These are phyloP conservation scores for Chaetomiaceae sp. DNA, from an alignment of 2,329 filamentous ascomycete species.

Conservation along the genomic window DNA sequence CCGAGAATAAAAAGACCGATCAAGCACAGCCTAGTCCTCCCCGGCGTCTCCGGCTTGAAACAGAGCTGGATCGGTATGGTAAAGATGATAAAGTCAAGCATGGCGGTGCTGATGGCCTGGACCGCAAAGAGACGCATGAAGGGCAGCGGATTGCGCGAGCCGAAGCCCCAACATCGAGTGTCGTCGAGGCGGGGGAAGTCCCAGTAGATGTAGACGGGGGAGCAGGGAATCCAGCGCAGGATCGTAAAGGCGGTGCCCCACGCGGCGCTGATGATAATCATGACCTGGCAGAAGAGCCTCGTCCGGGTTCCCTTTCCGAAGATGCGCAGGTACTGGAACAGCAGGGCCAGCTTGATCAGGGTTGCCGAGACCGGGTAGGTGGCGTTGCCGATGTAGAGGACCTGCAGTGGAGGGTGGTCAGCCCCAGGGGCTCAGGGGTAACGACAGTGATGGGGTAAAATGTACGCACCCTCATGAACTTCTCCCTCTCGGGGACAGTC, in stretches of 20 bases:
- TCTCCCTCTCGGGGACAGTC: background rate
- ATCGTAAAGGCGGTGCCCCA: constrained; percentile 25
- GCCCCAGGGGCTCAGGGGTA: background rate
- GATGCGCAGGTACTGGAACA: constrained; percentile 28
- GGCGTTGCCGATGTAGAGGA: constrained; percentile 26
- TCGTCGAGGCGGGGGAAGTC: constrained; percentile 5
- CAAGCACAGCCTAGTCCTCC: constrained; percentile 3
- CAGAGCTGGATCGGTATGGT: constrained; percentile 3
- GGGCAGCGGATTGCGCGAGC: constrained; percentile 8
- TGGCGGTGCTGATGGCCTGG: constrained; percentile 12
- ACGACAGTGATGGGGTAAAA: background rate
- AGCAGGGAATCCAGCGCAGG: constrained; percentile 26
- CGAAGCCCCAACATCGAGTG: constrained; percentile 20
- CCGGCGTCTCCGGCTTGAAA: constrained; percentile 2
- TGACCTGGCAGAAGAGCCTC: constrained; percentile 15
- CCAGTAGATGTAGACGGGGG: constrained; percentile 23
- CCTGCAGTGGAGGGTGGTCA: background rate
- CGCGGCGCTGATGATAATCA: constrained; percentile 20
- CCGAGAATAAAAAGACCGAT: constrained; percentile 4
- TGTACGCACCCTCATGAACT: background rate
- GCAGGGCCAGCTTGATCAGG: constrained; percentile 26
- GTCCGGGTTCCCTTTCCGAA: constrained; percentile 16
- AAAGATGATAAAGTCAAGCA: constrained; percentile 11
- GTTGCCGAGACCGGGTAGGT: constrained; percentile 25
- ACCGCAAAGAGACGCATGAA: constrained; percentile 9